phyloP scores from a whole-genome alignment of 2,329 filamentous ascomycete genomes.

The Verticillium longisporum region DNA sequence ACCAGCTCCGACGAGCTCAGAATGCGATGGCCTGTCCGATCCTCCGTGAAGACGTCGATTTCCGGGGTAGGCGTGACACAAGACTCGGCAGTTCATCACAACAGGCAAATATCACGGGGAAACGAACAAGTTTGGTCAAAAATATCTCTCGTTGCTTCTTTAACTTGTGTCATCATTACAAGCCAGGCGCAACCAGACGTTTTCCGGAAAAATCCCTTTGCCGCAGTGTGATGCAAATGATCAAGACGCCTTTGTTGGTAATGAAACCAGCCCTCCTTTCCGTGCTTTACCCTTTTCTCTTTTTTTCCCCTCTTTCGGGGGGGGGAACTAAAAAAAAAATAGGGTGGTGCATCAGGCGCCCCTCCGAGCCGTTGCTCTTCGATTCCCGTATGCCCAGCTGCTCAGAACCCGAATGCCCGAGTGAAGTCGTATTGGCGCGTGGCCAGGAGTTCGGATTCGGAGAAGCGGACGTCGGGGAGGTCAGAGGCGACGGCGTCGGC shows the following conservation, averaged over 20 bases:
- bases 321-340: too few species aligned
- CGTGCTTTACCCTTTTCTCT: background rate
- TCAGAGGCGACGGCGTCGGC: slow-evolving; percentile 2
- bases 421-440: too few species aligned
- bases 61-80: too few species aligned
- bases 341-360: background rate
- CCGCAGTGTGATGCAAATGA: slow-evolving; percentile 16
- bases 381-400: background rate
- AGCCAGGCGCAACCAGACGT: slow-evolving; percentile 13
- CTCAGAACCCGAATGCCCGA: background rate
- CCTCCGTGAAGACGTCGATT: too few species aligned
- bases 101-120: background rate
- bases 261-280: slow-evolving; percentile 12
- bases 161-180: slow-evolving; percentile 14
- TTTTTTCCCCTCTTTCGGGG: too few species aligned
- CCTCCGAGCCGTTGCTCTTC: background rate
- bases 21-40: too few species aligned
- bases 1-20: background rate
- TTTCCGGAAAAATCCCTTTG: slow-evolving; percentile 11
- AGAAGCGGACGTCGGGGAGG: slow-evolving; percentile 3
- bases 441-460: slow-evolving; percentile 3
- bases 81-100: background rate
- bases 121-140: slow-evolving; percentile 3
- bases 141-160: slow-evolving; percentile 13
- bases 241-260: slow-evolving; percentile 15